Percentiles rank a stretch among this genome's conserved stretches.
Evolutionary conservation across 1,284 basidiomycete species (phyloP).

Genomic region (Pterulicium gracile): DNA sequence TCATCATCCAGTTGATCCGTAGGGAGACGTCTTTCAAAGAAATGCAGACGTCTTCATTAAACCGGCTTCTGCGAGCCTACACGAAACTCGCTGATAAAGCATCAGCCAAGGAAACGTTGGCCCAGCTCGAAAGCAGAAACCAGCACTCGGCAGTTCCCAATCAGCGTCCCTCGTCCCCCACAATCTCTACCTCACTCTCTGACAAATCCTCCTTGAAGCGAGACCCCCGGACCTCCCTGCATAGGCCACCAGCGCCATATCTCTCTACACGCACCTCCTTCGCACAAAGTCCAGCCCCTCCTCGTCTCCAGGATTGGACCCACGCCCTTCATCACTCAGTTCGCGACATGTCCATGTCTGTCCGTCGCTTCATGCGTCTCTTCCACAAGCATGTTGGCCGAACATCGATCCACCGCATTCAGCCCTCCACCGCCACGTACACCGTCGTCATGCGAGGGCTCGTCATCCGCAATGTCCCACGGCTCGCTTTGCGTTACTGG

Average conservation of each 20-base stretch:
- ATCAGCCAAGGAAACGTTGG: background rate
- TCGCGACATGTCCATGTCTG: slow-evolving; percentile 14
- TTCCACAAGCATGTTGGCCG: background rate
- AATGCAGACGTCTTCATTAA: background rate
- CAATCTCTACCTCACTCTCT: background rate
- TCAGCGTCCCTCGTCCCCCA: background rate
- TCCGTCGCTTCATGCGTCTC: slow-evolving; percentile 21
- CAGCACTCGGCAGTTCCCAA: background rate
- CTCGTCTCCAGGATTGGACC: background rate
- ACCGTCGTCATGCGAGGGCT: slow-evolving; percentile 46
- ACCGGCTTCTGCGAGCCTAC: background rate
- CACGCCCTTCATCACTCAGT: slow-evolving; percentile 11
- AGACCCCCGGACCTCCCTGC: background rate
- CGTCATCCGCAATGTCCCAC: slow-evolving; percentile 25
- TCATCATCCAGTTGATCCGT: background rate
- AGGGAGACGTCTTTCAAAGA: background rate
- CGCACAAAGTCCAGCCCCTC: too few species aligned
- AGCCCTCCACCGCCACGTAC: slow-evolving; percentile 24
- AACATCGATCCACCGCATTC: background rate
- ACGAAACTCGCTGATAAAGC: background rate
- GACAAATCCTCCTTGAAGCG: background rate
- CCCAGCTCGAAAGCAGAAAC: background rate
- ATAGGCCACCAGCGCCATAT: background rate
- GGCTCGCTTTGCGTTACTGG: slow-evolving; percentile 35
- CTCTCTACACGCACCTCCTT: background rate